phyloP scores from a whole-genome alignment of 805 yeast species.

The Kodamaea nitidulidarum region DNA sequence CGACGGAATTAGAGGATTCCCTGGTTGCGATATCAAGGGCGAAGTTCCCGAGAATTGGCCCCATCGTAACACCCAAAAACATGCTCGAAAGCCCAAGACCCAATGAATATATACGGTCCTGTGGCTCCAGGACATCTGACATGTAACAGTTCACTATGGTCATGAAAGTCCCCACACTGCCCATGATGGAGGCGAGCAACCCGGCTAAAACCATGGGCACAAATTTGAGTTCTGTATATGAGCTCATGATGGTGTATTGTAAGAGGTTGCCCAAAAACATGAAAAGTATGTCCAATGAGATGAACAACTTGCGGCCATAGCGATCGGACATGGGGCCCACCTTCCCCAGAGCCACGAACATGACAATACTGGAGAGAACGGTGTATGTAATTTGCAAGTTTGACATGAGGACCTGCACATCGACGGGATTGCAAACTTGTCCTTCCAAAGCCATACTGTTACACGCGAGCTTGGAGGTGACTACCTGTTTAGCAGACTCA shows the following conservation, averaged over 20 bases:
- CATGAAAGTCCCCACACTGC: conserved; percentile 55
- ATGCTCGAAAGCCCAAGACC: conserved; percentile 58
- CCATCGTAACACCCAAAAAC: conserved; percentile 57
- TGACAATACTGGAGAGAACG: conserved; percentile 41
- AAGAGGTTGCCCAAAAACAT: conserved; percentile 20
- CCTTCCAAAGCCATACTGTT: conserved; percentile 16
- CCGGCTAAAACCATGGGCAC: conserved; percentile 40
- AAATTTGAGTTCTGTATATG: conserved; percentile 28
- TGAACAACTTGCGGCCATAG: conserved; percentile 32
- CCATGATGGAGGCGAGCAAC: conserved; percentile 50
- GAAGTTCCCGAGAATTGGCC: conserved; percentile 57
- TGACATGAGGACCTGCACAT: conserved; percentile 41
- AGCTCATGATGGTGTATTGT: conserved; percentile 23
- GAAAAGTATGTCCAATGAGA: conserved; percentile 17
- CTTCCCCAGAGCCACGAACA: conserved; percentile 55
- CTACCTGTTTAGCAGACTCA: conserved; percentile 39
- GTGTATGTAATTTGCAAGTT: conserved; percentile 43
- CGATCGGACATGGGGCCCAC: conserved; percentile 36
- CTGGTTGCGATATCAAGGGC: conserved; percentile 1
- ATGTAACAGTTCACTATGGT: conserved; percentile 66
- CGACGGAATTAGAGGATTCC: not conserved
- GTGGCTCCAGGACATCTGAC: conserved; percentile 66
- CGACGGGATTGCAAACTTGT: conserved; percentile 26
- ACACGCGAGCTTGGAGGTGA: conserved; percentile 29
- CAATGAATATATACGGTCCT: conserved; percentile 52